Conservation (phyloP, 75 land plant species). For the Isoetes taiwanensis region DNA sequence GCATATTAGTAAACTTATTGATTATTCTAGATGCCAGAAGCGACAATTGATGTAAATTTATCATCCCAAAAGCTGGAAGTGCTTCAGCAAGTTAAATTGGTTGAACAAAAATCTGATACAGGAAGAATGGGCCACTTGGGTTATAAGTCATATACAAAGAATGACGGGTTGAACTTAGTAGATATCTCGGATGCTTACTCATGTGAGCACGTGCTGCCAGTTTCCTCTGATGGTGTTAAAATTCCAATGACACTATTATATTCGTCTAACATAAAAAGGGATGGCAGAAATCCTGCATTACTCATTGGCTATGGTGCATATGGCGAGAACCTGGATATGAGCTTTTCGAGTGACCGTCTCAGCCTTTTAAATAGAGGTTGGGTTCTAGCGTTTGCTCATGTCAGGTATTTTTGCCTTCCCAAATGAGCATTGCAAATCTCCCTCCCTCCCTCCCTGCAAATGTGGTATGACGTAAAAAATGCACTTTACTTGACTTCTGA, state of each 20-base stretch:
- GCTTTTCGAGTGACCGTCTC: constrained; percentile 54
- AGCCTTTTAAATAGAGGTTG: constrained; percentile 93
- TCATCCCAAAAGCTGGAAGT: constrained; percentile 26
- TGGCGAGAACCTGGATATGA: constrained; percentile 76
- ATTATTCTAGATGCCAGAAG: constrained; percentile 77
- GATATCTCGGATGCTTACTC: constrained; percentile 9
- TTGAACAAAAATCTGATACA: constrained; percentile 10
- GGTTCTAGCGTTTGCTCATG: constrained; percentile 94
- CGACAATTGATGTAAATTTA: constrained; percentile 71
- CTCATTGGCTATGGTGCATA: constrained; percentile 92
- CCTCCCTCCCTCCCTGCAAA: too few relatives aligned
- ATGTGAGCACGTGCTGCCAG: constrained; percentile 46
- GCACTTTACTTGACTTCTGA: too few relatives aligned
- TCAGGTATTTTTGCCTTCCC: constrained; percentile 40
- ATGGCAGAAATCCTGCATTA: constrained; percentile 69
- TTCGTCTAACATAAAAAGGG: constrained; percentile 20
- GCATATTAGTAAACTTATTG: background rate
- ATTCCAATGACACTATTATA: constrained; percentile 69
- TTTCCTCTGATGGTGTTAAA: constrained; percentile 51
- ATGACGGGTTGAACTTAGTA: background rate
- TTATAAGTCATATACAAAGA: background rate
- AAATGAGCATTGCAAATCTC: too few relatives aligned
- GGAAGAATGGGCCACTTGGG: background rate
- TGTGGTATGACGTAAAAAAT: too few relatives aligned
- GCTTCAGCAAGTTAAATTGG: constrained; percentile 65